Evolutionary conservation across 257 asterid species (phyloP).

Genomic region (Nicotiana tabacum): DNA sequence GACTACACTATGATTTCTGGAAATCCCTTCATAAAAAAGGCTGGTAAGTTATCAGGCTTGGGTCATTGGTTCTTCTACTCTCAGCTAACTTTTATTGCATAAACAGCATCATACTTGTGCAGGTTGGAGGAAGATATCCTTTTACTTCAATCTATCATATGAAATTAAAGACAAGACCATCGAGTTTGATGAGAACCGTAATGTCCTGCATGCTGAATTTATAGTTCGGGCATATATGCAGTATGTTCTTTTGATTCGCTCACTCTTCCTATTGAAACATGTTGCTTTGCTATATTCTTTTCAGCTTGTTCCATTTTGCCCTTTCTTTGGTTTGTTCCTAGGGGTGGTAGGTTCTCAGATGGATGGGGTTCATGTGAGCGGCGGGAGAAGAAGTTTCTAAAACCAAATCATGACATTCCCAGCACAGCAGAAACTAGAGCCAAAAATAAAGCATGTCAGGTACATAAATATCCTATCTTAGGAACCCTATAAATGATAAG

Average conservation of each 20-base stretch:
- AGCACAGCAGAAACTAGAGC: constrained; percentile 99
- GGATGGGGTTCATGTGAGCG: constrained; percentile 99
- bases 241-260: constrained; percentile 39
- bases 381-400: constrained; percentile 78
- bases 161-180: constrained; percentile 95
- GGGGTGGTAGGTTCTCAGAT: constrained; percentile 94
- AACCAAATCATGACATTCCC: constrained; percentile 95
- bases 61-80: neutral
- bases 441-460: constrained; percentile 96
- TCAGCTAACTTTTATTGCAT: neutral
- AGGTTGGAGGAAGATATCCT: constrained; percentile 99
- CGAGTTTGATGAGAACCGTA: constrained; percentile 79
- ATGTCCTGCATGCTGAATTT: constrained; percentile 92
- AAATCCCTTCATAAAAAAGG: constrained; percentile 60
- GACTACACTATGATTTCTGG: constrained; percentile 84
- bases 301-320: neutral
- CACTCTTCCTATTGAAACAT: neutral
- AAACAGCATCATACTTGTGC: neutral
- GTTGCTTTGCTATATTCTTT: neutral
- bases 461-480: constrained; percentile 17
- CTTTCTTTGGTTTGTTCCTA: constrained; percentile 21
- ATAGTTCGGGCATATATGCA: constrained; percentile 88
- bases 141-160: constrained; percentile 88
- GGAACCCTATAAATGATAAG: neutral
- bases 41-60: constrained; percentile 42